Evolutionary conservation across 495 filamentous ascomycete species (phyloP), one percentile per base, ranked within the genome.

Genomic region (Penicillium maclennaniae): DNA sequence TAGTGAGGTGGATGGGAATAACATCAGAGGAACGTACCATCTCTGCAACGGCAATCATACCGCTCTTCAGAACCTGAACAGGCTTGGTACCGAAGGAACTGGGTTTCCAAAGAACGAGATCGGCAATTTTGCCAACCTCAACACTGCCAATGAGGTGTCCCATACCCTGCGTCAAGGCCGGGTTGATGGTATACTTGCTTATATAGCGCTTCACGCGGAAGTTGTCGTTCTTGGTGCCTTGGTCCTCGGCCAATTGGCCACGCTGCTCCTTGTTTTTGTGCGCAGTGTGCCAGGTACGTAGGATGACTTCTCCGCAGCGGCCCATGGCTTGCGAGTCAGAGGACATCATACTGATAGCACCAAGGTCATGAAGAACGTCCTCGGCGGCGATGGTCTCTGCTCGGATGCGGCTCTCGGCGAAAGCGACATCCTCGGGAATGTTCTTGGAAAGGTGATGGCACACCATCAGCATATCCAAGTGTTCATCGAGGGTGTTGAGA

Each of bases 391-490:
- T 98, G 42, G 93, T 98, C 72, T 98, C 91, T 44, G 89, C 88
- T 26, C 93, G 84, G 67, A 98, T 98, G 17, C 93, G 89, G 44
- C 85, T 89, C 71, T 98, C 93, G 38, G 93, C 93, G 60, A 98
- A 98, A 1, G 91, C 89, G 15, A 97, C 88, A 67, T 98, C 93
- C 68, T 98, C 93, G 49, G 91, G 89, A 51, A 97, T 97, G 64
- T 95, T 84, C 70, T 87, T 90, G 43, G 83, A 87, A 17, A 97
- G 73, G 65, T 98, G 95, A 65, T 98, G 93, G 80, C 93, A 98
- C 23, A 95, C 89, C 93, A 97, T 97, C 31, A 98, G 70, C 93
- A 98, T 98, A 69, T 97, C 93, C 1, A 97, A 82, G 71, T 98
- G 93, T 73, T 98, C 93, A 55, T 97, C 93, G 0, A 97, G 80